Conservation (phyloP, 257 asterid species). For the Jacaranda copaia region DNA sequence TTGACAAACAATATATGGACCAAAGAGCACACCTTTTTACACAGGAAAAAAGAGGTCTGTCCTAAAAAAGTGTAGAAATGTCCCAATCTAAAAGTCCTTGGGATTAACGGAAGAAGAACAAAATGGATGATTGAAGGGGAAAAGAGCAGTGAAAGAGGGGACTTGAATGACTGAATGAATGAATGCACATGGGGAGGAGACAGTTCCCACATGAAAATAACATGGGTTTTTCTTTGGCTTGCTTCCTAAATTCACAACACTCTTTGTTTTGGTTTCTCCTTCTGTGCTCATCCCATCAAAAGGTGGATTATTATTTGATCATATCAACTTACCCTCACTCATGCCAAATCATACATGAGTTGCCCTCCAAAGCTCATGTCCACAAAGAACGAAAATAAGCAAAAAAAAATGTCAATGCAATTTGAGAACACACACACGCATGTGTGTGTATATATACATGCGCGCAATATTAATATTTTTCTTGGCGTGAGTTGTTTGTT, state of each 20-base stretch:
- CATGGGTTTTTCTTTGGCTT: constrained; percentile 47
- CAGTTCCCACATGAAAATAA: constrained; percentile 59
- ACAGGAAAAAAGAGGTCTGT: constrained; percentile 20
- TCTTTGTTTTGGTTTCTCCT: constrained; percentile 33
- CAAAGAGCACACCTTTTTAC: constrained; percentile 43
- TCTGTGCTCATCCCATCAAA: constrained; percentile 35
- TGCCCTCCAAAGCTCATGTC: constrained; percentile 24
- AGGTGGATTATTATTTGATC: constrained; percentile 8
- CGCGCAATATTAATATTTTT: no score
- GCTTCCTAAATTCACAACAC: constrained; percentile 49
- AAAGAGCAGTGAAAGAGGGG: constrained; percentile 14
- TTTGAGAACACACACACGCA: background rate
- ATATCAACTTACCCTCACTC: constrained; percentile 32
- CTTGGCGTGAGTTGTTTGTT: no score
- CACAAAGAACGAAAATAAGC: constrained; percentile 8
- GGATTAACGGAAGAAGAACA: constrained; percentile 42
- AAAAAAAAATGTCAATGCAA: background rate
- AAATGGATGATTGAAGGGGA: constrained; percentile 39
- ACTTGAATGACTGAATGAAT: no score
- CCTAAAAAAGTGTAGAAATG: constrained; percentile 21
- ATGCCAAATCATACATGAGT: constrained; percentile 29
- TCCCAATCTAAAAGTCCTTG: constrained; percentile 35
- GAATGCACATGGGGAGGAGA: constrained; percentile 66
- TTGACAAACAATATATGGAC: constrained; percentile 46
- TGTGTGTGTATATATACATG: no score